phyloP scores from a whole-genome alignment of 208 protist species.

The Trypanosoma scelopori region DNA sequence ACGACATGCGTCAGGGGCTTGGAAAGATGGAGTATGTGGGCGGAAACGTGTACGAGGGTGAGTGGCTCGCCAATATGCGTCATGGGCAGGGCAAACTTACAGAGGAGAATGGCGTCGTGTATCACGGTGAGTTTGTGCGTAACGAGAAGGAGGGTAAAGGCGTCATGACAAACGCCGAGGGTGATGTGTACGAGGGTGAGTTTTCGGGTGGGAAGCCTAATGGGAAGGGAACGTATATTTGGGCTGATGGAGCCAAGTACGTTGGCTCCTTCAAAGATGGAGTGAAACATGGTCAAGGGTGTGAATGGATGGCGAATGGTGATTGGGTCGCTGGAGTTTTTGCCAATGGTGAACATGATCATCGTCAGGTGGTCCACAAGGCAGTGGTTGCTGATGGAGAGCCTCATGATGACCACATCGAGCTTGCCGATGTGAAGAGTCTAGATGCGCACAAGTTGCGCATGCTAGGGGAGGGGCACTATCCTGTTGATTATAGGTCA shows the following conservation, averaged over 20 bases:
- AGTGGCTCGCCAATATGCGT: constrained; percentile 82
- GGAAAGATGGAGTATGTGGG: constrained; percentile 78
- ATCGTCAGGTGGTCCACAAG: constrained; percentile 42
- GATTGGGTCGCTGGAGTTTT: constrained; percentile 78
- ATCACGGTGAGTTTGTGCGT: constrained; percentile 73
- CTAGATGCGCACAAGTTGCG: constrained; percentile 52
- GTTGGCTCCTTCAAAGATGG: constrained; percentile 85
- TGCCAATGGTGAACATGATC: constrained; percentile 65
- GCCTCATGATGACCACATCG: constrained; percentile 12
- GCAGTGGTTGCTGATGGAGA: constrained; percentile 28
- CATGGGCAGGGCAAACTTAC: constrained; percentile 82
- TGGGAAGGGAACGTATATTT: constrained; percentile 77
- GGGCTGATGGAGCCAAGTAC: constrained; percentile 80
- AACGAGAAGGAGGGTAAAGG: constrained; percentile 81
- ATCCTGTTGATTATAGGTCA: constrained; percentile 23
- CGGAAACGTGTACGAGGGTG: constrained; percentile 83
- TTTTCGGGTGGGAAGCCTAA: constrained; percentile 72
- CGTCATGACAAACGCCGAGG: constrained; percentile 66
- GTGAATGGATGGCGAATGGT: constrained; percentile 78
- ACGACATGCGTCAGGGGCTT: constrained; percentile 80
- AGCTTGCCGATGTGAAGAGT: constrained; percentile 35
- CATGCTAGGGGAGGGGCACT: constrained; percentile 26
- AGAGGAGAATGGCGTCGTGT: constrained; percentile 47
- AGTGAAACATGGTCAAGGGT: constrained; percentile 81
- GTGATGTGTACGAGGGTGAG: constrained; percentile 83